These are phyloP conservation scores for Coemansia asiatica DNA, from an alignment of 192 early-diverging fungal species.

Conservation along the genomic window DNA sequence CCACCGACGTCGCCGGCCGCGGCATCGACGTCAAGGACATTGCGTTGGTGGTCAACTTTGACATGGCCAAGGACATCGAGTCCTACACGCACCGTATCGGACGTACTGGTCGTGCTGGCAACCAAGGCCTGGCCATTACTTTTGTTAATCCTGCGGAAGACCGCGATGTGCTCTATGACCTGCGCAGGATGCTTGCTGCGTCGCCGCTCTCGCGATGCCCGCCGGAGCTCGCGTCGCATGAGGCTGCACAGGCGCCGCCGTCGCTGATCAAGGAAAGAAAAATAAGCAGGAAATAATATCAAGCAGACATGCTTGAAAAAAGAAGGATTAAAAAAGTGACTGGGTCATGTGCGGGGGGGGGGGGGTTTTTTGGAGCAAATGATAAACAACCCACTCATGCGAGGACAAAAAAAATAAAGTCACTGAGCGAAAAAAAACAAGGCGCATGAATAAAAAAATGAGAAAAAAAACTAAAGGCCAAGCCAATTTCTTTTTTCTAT, in stretches of 20 bases:
- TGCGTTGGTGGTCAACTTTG: constrained; percentile 93
- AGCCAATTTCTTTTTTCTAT: background rate
- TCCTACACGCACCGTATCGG: constrained; percentile 99
- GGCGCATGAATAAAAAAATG: too few relatives aligned
- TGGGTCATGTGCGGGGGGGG: background rate
- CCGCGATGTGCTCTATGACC: constrained; percentile 84
- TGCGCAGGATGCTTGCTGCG: constrained; percentile 69
- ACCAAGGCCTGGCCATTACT: constrained; percentile 84
- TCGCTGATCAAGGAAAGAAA: constrained; percentile 19
- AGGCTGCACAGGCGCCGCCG: constrained; percentile 77
- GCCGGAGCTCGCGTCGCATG: constrained; percentile 80
- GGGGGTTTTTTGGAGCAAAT: background rate
- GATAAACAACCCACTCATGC: background rate
- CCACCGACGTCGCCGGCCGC: constrained; percentile 98
- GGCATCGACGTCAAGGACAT: constrained; percentile 99
- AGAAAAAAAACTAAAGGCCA: too few relatives aligned
- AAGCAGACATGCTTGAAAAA: background rate
- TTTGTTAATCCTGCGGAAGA: constrained; percentile 76
- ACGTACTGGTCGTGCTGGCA: constrained; percentile 96
- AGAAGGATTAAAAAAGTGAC: background rate
- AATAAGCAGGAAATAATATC: too few relatives aligned
- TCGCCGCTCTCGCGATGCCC: constrained; percentile 77
- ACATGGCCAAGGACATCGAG: constrained; percentile 98
- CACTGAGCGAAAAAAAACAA: background rate
- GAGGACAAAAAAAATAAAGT: background rate